These are phyloP conservation scores for Pseudogymnoascus sp. DNA, from an alignment of 2,329 filamentous ascomycete genomes.

Conservation along the genomic window DNA sequence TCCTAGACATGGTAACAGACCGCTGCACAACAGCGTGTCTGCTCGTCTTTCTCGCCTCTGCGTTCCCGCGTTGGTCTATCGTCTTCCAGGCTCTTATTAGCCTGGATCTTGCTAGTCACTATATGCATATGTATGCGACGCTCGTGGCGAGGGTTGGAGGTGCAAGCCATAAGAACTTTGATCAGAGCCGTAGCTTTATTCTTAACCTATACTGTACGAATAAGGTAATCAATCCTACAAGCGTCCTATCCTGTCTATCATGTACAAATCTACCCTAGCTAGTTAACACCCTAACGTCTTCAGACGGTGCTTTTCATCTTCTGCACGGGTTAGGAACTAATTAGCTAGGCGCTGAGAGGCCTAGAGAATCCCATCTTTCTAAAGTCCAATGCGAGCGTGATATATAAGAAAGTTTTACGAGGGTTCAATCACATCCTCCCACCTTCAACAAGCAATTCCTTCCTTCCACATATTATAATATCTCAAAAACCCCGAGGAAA, in stretches of 20 bases:
- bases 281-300: background rate
- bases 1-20: conserved; percentile 98
- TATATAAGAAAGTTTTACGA: too few relatives aligned
- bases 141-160: conserved; percentile 78
- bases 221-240: conserved; percentile 57
- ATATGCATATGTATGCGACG: conserved; percentile 98
- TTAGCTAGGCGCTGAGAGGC: too few relatives aligned
- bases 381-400: too few relatives aligned
- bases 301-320: conserved; percentile 86
- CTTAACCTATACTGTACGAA: conserved; percentile 96
- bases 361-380: too few relatives aligned
- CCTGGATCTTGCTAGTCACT: conserved; percentile 90
- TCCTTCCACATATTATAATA: too few relatives aligned
- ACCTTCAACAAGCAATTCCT: too few relatives aligned
- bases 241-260: background rate
- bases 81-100: conserved; percentile 91
- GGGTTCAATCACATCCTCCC: too few relatives aligned
- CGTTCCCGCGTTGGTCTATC: conserved; percentile 89
- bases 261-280: conserved; percentile 13
- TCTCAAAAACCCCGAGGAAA: too few relatives aligned
- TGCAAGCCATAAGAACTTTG: conserved; percentile 86
- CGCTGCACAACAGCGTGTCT: conserved; percentile 93
- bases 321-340: conserved; percentile 47
- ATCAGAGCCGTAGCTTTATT: conserved; percentile 78
- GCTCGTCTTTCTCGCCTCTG: conserved; percentile 87